These are phyloP conservation scores for Canna indica DNA, from an alignment of 176 grass and related monocot genomes.

Conservation along the genomic window DNA sequence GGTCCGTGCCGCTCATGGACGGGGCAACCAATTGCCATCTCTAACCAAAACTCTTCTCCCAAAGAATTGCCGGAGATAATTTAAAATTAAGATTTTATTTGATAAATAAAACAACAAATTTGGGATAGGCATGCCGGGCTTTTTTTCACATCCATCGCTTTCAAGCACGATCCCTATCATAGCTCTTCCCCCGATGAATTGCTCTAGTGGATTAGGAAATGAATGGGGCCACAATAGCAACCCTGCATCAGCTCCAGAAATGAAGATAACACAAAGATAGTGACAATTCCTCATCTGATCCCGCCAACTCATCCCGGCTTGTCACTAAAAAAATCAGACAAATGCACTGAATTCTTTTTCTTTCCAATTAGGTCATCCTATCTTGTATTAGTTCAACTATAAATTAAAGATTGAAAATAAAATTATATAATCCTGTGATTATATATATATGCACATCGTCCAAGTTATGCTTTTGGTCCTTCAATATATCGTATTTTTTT, in stretches of 20 bases:
- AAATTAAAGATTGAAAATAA: neutral
- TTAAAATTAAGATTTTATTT: no score
- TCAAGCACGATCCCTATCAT: neutral
- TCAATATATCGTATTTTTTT: no score
- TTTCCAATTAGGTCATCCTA: neutral
- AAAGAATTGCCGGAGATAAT: no score
- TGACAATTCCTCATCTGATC: conserved; percentile 1
- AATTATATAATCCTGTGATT: neutral
- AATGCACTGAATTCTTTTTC: neutral
- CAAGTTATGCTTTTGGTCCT: no score
- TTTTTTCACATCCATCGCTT: neutral
- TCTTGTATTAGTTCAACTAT: neutral
- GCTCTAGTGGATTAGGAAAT: neutral
- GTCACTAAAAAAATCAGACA: neutral
- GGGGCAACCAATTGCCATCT: no score
- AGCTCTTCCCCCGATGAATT: neutral
- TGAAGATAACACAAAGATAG: neutral
- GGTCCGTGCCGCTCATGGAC: no score
- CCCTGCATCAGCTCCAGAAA: neutral
- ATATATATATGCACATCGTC: no score
- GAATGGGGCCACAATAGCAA: neutral
- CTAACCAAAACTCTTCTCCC: no score
- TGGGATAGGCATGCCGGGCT: no score
- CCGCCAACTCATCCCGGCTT: neutral
- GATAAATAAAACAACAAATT: no score